Conservation (phyloP, 2,329 filamentous ascomycete species). For the Penicillium sp. region DNA sequence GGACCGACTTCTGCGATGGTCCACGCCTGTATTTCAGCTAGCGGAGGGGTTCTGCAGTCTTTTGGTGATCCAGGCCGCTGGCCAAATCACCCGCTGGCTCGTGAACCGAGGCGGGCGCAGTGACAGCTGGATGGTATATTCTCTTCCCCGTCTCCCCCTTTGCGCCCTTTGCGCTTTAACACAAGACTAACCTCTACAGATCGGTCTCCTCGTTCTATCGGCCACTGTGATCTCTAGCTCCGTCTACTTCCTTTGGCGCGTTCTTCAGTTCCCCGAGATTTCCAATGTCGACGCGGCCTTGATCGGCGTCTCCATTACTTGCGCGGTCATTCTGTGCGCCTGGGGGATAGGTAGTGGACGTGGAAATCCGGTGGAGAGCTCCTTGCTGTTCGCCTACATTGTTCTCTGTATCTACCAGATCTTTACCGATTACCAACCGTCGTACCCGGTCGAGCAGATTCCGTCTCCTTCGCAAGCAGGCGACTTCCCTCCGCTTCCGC, state of each 20-base stretch:
- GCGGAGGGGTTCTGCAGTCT: conserved; percentile 95
- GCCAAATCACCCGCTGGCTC: conserved; percentile 91
- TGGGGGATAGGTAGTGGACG: conserved; percentile 93
- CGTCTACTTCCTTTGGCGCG: conserved; percentile 93
- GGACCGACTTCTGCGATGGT: conserved; percentile 86
- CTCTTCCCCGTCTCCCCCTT: neutral
- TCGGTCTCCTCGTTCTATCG: conserved; percentile 81
- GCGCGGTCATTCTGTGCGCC: conserved; percentile 85
- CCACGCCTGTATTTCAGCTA: conserved; percentile 90
- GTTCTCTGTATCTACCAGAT: conserved; percentile 99
- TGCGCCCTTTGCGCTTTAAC: neutral
- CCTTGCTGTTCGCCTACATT: conserved; percentile 91
- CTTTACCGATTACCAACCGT: conserved; percentile 95
- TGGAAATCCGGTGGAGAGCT: conserved; percentile 93
- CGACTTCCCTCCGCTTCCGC: conserved; percentile 92
- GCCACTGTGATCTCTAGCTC: conserved; percentile 91
- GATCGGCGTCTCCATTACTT: conserved; percentile 90
- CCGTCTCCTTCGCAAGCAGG: conserved; percentile 56
- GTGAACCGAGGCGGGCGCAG: conserved; percentile 85
- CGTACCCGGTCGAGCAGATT: conserved; percentile 58
- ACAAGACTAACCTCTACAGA: conserved; percentile 53
- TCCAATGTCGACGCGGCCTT: conserved; percentile 88
- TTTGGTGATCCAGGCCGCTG: conserved; percentile 89
- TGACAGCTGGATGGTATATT: conserved; percentile 90
- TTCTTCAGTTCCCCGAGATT: conserved; percentile 89